Conservation (phyloP, 192 early-diverging fungal genomes). For the Coemansia guatemalensis region DNA sequence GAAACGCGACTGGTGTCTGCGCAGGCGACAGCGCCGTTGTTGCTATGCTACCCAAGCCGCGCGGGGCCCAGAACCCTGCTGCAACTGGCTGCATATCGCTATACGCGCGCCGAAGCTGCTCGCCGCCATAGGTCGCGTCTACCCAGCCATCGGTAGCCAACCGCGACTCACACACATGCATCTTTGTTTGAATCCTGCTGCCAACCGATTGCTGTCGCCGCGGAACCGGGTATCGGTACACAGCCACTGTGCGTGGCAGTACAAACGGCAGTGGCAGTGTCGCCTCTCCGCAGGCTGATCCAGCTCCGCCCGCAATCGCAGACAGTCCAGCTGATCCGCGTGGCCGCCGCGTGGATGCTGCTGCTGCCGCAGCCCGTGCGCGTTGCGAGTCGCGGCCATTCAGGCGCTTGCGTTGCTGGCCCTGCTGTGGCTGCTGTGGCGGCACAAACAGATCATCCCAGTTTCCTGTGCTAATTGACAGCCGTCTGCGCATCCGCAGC, state of each 20-base stretch:
- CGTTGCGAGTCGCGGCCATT: slow-evolving; percentile 31
- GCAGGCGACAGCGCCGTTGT: slow-evolving; percentile 2
- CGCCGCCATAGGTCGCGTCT: slow-evolving; percentile 32
- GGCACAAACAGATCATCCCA: slow-evolving; percentile 49
- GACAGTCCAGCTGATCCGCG: slow-evolving; percentile 4
- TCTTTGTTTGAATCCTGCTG: slow-evolving; percentile 19
- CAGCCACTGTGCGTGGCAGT: slow-evolving; percentile 34
- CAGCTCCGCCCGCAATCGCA: slow-evolving; percentile 1
- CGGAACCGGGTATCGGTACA: slow-evolving; percentile 38
- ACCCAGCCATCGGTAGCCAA: slow-evolving; percentile 25
- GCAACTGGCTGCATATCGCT: slow-evolving; percentile 10
- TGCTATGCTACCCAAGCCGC: not conserved
- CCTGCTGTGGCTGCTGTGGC: slow-evolving; percentile 23
- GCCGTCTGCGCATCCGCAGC: slow-evolving; percentile 40
- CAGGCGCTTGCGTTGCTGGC: slow-evolving; percentile 26
- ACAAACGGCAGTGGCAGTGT: slow-evolving; percentile 33
- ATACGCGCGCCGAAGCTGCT: slow-evolving; percentile 10
- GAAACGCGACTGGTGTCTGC: slow-evolving; percentile 22
- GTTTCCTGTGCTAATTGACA: slow-evolving; percentile 4
- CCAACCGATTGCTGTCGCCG: slow-evolving; percentile 15
- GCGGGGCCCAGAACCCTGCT: slow-evolving; percentile 34
- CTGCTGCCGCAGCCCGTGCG: slow-evolving; percentile 15
- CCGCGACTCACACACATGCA: slow-evolving; percentile 12
- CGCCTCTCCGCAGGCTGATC: slow-evolving; percentile 8
- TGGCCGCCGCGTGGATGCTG: slow-evolving; percentile 6